These are phyloP conservation scores for Gastroboletus turbinatus DNA, from an alignment of 1,284 basidiomycete species.

Conservation along the genomic window DNA sequence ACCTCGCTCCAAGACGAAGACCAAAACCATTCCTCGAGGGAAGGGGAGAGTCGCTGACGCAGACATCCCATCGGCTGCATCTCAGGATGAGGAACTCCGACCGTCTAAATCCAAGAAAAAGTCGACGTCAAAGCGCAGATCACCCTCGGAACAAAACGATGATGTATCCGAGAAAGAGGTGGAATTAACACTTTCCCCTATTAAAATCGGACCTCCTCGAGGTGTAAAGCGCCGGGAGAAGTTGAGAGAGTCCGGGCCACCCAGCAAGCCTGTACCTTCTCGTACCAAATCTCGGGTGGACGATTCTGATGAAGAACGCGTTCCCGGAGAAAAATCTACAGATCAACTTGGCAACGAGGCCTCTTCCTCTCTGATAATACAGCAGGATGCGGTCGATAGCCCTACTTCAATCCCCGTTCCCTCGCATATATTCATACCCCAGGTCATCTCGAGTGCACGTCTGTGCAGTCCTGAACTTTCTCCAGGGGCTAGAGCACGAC, in stretches of 20 bases:
- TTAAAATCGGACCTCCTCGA: slow-evolving; percentile 31
- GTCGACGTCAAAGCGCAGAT: neutral
- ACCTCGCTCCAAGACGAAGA: neutral
- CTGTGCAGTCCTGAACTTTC: slow-evolving; percentile 21
- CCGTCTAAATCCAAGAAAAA: slow-evolving; percentile 3
- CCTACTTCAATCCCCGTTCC: neutral
- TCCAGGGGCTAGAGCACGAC: slow-evolving; percentile 27
- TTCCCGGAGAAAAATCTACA: neutral
- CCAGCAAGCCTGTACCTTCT: neutral
- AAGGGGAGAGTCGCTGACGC: neutral
- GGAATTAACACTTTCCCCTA: neutral
- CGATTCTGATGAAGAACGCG: neutral
- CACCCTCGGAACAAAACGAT: neutral
- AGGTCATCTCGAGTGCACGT: neutral
- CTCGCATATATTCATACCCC: slow-evolving; percentile 4
- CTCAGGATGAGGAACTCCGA: slow-evolving; percentile 3
- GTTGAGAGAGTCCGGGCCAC: neutral
- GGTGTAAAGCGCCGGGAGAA: slow-evolving; percentile 17
- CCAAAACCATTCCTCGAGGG: neutral
- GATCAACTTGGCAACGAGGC: neutral
- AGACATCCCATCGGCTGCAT: neutral
- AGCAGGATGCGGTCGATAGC: neutral
- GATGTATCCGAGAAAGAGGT: slow-evolving; percentile 3
- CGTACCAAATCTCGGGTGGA: neutral
- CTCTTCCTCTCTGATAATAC: neutral